Percentiles rank a stretch among this genome's conserved stretches.
Evolutionary conservation across 148 eudicot genomes (phyloP).

Genomic region (Rhododendron vialii): DNA sequence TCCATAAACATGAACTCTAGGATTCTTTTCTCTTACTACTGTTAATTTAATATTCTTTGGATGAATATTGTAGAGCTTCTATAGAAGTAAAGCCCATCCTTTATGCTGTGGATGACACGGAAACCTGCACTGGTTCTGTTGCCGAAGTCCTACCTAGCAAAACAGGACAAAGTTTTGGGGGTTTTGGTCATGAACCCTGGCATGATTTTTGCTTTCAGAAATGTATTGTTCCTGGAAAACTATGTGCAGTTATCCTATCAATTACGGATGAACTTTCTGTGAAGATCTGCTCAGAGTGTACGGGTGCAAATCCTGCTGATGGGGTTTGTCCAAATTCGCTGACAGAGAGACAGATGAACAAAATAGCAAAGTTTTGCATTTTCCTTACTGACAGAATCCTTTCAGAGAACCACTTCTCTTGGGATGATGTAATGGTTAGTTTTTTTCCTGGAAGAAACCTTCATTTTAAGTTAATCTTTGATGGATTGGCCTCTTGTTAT

Average conservation of each 20-base stretch:
- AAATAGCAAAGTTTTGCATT: slow-evolving; percentile 65
- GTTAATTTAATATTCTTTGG: not conserved
- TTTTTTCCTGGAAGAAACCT: slow-evolving; percentile 3
- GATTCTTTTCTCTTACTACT: not conserved
- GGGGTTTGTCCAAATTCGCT: slow-evolving; percentile 16
- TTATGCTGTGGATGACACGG: slow-evolving; percentile 36
- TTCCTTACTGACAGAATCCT: slow-evolving; percentile 57
- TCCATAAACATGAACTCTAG: not conserved
- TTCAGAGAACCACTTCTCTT: slow-evolving; percentile 51
- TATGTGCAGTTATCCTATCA: slow-evolving; percentile 54
- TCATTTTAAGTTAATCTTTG: not conserved
- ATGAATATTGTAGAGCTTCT: slow-evolving; percentile 51
- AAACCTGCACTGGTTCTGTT: slow-evolving; percentile 18
- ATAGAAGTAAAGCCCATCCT: slow-evolving; percentile 92
- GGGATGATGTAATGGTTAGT: slow-evolving; percentile 72
- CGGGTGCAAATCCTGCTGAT: slow-evolving; percentile 17
- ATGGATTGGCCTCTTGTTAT: not conserved
- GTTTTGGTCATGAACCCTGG: slow-evolving; percentile 57
- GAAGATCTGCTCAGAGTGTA: slow-evolving; percentile 37
- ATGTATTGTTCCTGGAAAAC: slow-evolving; percentile 47
- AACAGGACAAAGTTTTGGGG: slow-evolving; percentile 41
- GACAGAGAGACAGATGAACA: slow-evolving; percentile 30
- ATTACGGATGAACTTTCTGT: slow-evolving; percentile 44
- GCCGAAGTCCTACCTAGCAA: slow-evolving; percentile 21
- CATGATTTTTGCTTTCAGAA: slow-evolving; percentile 59